Evolutionary conservation across 108 stramenopile genomes (phyloP), one percentile per base, ranked within the genome.

Genomic region (Heterococcus sp.): DNA sequence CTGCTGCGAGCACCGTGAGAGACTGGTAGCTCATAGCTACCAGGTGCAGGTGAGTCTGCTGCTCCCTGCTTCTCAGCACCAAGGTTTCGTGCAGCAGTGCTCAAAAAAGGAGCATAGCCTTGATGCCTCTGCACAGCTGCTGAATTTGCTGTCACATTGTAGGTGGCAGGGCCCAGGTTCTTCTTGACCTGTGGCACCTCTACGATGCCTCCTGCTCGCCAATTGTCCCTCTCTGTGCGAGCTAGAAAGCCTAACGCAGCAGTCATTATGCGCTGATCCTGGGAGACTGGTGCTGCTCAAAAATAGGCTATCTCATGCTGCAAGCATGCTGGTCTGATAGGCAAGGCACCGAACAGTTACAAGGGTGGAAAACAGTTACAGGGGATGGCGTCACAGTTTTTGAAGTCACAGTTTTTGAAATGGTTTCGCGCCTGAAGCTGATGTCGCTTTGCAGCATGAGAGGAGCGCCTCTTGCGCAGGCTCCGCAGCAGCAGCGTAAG

Each of bases 121-220:
- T 21, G 29, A 32, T 73, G 34, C 71, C 1, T 0, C 2, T 73
- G 33, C 2, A 38, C 2, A 32, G 4, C 37, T 30, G n/a, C 26
- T 0, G 39, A 46, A 26, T 38, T n/a, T 14, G 27, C 36, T 3
- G 29, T 28, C 26, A 4, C 64, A 21, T 63, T 64, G 5, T 3
- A 4, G 73, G 32, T 30, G 28, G 26, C 2, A 34, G 73, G 65
- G 3, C 3, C 63, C 29, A 74, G 30, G 5, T 2, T 1, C 21
- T 26, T 32, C 8, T 46, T 4, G 31, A 4, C 11, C 11, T 74
- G 63, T 35, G 29, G 3, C 26, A 72, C 37, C 0, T 2, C 5
- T 29, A 81, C 79, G 34, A 81, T 30, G 30, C 79, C 79, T 36
- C 79, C 79, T n/a, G 79, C 79, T 32, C 79, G 29, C 79, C 79